A percentile compares a stretch with the other conserved stretches of the same genome.
Conservation (phyloP, 306 rosid genomes). For the Prinsepia uniflora region DNA sequence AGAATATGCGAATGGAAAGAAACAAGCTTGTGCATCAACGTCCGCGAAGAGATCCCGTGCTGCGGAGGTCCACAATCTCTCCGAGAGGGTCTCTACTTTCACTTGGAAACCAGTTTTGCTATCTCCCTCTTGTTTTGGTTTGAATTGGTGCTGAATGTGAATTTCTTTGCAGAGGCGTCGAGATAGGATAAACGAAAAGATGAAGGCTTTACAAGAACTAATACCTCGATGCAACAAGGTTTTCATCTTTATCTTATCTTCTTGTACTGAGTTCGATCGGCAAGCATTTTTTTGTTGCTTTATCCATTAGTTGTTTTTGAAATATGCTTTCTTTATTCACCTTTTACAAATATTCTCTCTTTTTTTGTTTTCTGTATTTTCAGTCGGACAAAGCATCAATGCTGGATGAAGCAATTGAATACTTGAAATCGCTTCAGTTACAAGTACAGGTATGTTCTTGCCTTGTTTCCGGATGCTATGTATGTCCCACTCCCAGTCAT, state of each 20-base stretch:
- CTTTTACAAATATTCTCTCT: neutral
- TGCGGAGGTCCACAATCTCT: conserved; percentile 85
- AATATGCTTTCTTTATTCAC: conserved; percentile 12
- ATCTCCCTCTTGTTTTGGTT: neutral
- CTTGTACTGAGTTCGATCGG: neutral
- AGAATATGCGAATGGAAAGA: conserved; percentile 50
- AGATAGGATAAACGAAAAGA: conserved; percentile 84
- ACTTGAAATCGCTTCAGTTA: conserved; percentile 76
- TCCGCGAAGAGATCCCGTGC: conserved; percentile 71
- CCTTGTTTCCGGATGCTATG: neutral
- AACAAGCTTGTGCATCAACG: conserved; percentile 44
- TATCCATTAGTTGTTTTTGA: neutral
- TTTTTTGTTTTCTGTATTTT: conserved; percentile 14
- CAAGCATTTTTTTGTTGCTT: neutral
- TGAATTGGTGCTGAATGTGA: conserved; percentile 13
- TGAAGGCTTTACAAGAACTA: conserved; percentile 82
- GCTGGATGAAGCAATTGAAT: conserved; percentile 90
- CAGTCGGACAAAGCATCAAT: conserved; percentile 91
- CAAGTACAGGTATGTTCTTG: conserved; percentile 66
- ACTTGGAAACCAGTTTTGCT: conserved; percentile 6
- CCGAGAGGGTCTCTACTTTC: conserved; percentile 66
- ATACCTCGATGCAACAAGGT: conserved; percentile 90
- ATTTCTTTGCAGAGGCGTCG: conserved; percentile 63
- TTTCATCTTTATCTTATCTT: conserved; percentile 3
- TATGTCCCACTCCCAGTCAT: neutral